These are phyloP conservation scores for Phaeophleospora eucalypticola DNA, from an alignment of 2,329 filamentous ascomycete genomes.

Conservation along the genomic window DNA sequence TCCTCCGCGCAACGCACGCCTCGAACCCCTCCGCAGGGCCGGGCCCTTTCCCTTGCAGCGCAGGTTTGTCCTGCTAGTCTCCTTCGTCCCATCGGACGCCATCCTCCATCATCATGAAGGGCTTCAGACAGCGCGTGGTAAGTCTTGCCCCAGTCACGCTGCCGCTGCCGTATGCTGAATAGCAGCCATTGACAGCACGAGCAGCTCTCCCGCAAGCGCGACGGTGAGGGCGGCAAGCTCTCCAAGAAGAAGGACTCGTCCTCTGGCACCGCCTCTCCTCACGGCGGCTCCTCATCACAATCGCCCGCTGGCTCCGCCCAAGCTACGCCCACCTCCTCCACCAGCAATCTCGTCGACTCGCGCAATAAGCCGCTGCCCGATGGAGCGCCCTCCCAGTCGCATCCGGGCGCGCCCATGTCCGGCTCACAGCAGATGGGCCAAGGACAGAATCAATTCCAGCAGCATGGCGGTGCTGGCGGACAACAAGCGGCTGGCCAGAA, in stretches of 20 bases:
- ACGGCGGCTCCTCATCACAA: constrained; percentile 49
- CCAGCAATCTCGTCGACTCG: constrained; percentile 77
- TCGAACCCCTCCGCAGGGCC: constrained; percentile 19
- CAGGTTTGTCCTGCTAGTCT: constrained; percentile 28
- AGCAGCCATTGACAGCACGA: constrained; percentile 51
- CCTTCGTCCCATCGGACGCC: constrained; percentile 15
- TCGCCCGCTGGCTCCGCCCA: constrained; percentile 59
- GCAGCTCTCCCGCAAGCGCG: constrained; percentile 71
- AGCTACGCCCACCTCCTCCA: constrained; percentile 81
- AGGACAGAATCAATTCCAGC: constrained; percentile 21
- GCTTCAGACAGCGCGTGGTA: constrained; percentile 96
- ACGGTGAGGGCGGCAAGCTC: constrained; percentile 60
- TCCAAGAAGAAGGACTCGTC: constrained; percentile 56
- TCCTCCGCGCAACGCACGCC: constrained; percentile 11
- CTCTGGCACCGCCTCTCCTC: constrained; percentile 74
- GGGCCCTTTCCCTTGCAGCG: constrained; percentile 23
- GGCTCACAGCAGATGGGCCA: constrained; percentile 22
- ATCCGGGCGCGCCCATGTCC: constrained; percentile 43
- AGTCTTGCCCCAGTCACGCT: constrained; percentile 44
- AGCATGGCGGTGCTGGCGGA: constrained; percentile 17
- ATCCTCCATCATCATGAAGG: constrained; percentile 65
- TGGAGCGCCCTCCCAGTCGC: constrained; percentile 33
- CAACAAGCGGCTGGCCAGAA: constrained; percentile 16
- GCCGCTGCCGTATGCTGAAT: constrained; percentile 24
- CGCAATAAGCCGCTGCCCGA: constrained; percentile 75